Evolutionary conservation across 1,284 basidiomycete species (phyloP).

Genomic region (Cystobasidium sp.): DNA sequence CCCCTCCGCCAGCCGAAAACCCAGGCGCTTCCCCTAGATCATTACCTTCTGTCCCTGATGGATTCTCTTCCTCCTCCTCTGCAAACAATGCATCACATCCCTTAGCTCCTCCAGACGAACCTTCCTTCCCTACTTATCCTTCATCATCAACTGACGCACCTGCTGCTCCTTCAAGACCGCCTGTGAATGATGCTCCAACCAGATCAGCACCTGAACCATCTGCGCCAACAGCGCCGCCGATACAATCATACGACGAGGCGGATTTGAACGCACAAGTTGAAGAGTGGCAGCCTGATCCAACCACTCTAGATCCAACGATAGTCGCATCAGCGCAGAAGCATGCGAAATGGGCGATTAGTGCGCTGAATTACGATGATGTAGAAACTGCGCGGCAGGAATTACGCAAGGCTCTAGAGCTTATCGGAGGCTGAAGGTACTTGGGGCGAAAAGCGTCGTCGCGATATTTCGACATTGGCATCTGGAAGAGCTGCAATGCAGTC

Average conservation of each 20-base stretch:
- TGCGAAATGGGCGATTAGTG: conserved; percentile 84
- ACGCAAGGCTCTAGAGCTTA: conserved; percentile 69
- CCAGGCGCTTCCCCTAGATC: conserved; percentile 14
- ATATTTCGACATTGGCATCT: too few species aligned
- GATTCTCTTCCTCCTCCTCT: neutral
- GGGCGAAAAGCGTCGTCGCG: neutral
- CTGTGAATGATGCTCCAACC: neutral
- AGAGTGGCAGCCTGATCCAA: conserved; percentile 62
- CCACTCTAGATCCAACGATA: conserved; percentile 67
- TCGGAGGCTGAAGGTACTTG: conserved; percentile 62
- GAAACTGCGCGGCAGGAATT: conserved; percentile 81
- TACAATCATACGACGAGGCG: neutral
- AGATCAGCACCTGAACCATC: neutral
- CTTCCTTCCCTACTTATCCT: conserved; percentile 10
- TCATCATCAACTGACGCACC: neutral
- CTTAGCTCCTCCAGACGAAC: conserved; percentile 41
- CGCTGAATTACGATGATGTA: conserved; percentile 87
- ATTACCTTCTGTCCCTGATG: conserved; percentile 31
- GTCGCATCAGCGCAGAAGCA: conserved; percentile 83
- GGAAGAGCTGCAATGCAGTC: neutral
- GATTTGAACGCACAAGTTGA: conserved; percentile 48
- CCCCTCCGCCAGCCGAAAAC: conserved; percentile 14
- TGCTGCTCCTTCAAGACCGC: neutral
- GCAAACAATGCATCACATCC: neutral
- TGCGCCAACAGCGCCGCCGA: neutral